Evolutionary conservation across 495 filamentous ascomycete species (phyloP).

Genomic region (Rostrohypoxylon terebratum): DNA sequence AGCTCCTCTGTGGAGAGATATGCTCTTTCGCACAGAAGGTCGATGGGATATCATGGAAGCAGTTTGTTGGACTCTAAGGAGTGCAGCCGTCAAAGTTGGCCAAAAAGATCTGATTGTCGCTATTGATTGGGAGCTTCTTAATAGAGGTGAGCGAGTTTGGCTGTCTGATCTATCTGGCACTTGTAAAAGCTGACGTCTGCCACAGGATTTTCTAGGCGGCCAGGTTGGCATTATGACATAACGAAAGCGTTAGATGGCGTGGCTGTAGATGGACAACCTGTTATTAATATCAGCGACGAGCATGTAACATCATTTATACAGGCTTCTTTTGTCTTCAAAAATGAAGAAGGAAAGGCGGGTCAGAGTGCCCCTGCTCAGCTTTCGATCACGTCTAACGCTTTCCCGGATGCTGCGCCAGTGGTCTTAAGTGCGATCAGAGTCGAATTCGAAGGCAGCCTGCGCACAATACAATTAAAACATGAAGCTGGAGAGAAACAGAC

Average conservation of each 20-base stretch:
- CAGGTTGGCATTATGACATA: conserved; percentile 79
- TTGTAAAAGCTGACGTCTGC: conserved; percentile 18
- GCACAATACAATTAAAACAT: conserved; percentile 64
- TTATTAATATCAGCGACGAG: conserved; percentile 72
- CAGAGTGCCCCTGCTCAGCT: conserved; percentile 81
- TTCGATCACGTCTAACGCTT: conserved; percentile 75
- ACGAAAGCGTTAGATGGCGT: conserved; percentile 72
- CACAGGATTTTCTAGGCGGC: conserved; percentile 69
- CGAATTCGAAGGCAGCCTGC: conserved; percentile 75
- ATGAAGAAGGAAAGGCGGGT: conserved; percentile 83
- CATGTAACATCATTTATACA: conserved; percentile 78
- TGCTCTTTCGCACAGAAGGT: conserved; percentile 79
- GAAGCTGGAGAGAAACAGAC: conserved; percentile 25
- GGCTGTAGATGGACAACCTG: conserved; percentile 67
- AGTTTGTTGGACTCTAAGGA: conserved; percentile 77
- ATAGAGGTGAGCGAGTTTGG: conserved; percentile 65
- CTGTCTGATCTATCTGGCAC: conserved; percentile 18
- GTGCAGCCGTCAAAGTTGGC: conserved; percentile 73
- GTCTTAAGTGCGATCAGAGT: conserved; percentile 73
- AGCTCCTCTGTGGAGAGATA: conserved; percentile 74
- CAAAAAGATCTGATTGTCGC: conserved; percentile 74
- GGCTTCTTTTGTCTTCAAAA: conserved; percentile 78
- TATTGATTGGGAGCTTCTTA: conserved; percentile 88
- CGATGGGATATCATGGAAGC: conserved; percentile 84
- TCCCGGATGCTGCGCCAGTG: conserved; percentile 70